Evolutionary conservation across 331 rosid genomes (phyloP).

Genomic region (Quercus lobata): DNA sequence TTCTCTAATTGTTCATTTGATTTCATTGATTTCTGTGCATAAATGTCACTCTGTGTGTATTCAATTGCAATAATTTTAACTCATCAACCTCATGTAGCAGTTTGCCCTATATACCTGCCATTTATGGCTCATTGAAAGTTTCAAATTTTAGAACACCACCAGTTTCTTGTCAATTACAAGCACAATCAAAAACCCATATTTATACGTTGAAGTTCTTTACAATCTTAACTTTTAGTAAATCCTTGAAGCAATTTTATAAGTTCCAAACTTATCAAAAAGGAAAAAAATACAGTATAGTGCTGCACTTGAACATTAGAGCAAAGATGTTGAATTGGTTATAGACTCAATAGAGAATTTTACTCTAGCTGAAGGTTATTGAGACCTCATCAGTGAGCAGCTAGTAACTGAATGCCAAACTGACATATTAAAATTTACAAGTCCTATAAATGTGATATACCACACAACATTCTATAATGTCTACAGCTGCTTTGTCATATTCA

Average conservation of each 20-base stretch:
- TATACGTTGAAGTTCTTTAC: background rate
- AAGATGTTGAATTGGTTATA: background rate
- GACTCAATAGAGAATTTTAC: background rate
- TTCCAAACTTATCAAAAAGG: background rate
- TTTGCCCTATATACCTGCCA: background rate
- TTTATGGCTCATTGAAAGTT: background rate
- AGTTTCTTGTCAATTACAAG: background rate
- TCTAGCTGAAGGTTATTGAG: background rate
- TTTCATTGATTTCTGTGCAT: background rate
- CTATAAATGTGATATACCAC: background rate
- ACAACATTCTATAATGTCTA: background rate
- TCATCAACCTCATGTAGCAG: background rate
- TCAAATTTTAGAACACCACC: background rate
- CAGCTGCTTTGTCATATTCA: background rate
- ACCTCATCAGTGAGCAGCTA: background rate
- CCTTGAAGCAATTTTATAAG: background rate
- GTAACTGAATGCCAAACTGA: background rate
- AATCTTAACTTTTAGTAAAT: background rate
- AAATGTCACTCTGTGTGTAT: background rate
- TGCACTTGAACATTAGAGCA: background rate
- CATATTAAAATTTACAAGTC: background rate
- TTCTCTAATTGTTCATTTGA: too few relatives aligned
- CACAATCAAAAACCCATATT: background rate
- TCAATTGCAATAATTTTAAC: background rate
- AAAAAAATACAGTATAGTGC: background rate